phyloP scores from a whole-genome alignment of 2,329 filamentous ascomycete species.

The Fusarium siculi region DNA sequence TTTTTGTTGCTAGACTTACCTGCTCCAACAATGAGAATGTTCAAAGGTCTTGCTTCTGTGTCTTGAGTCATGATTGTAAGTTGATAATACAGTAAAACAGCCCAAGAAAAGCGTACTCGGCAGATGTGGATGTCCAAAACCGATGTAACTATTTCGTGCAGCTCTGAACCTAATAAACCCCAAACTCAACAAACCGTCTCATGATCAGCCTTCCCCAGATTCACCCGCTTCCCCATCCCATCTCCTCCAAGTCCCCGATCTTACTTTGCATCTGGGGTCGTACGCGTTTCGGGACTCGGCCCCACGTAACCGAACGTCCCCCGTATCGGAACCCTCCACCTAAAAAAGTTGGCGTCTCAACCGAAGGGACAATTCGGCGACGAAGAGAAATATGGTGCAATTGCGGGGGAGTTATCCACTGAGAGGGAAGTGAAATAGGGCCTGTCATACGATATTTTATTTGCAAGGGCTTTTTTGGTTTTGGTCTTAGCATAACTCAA shows the following conservation, averaged over 20 bases:
- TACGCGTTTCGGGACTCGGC: slow-evolving; percentile 26
- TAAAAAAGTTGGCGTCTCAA: background rate
- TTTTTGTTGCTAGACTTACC: background rate
- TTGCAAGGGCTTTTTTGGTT: background rate
- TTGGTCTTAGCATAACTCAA: background rate
- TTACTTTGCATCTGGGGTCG: background rate
- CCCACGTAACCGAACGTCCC: slow-evolving; percentile 10
- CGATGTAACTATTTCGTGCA: background rate
- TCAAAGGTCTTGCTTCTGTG: slow-evolving; percentile 8
- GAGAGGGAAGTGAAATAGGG: background rate
- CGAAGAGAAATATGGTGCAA: background rate
- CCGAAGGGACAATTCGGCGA: slow-evolving; percentile 4
- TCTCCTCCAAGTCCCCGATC: slow-evolving; percentile 1
- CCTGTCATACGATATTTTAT: background rate
- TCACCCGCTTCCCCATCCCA: background rate
- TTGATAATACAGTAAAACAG: background rate
- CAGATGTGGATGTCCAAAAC: background rate
- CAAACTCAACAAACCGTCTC: background rate
- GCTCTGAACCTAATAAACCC: background rate
- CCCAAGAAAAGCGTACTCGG: background rate
- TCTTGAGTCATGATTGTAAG: slow-evolving; percentile 6
- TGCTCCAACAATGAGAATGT: slow-evolving; percentile 38
- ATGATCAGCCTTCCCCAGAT: background rate
- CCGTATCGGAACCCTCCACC: slow-evolving; percentile 30
- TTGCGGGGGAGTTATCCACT: background rate